Evolutionary conservation across 2,329 filamentous ascomycete genomes (phyloP).

Genomic region (Hymenoscyphus occultus): DNA sequence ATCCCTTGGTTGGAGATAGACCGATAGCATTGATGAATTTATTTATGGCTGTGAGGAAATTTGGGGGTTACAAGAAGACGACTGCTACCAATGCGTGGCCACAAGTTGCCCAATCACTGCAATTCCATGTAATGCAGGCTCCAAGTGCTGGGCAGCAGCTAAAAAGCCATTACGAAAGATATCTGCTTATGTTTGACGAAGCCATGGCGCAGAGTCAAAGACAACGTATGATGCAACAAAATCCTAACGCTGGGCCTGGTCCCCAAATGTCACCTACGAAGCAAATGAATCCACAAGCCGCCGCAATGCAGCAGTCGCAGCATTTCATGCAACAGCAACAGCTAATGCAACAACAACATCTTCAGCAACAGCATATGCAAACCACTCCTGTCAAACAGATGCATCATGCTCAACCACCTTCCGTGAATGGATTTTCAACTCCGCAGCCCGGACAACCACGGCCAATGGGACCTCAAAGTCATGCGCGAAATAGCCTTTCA

Average conservation of each 20-base stretch:
- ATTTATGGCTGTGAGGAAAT: constrained; percentile 73
- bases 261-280: constrained; percentile 42
- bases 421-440: constrained; percentile 50
- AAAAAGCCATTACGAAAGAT: constrained; percentile 70
- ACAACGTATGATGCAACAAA: constrained; percentile 38
- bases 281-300: constrained; percentile 41
- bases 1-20: constrained; percentile 70
- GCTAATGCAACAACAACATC: constrained; percentile 48
- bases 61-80: constrained; percentile 73
- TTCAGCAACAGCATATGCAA: constrained; percentile 42
- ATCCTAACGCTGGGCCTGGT: constrained; percentile 29
- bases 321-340: constrained; percentile 45
- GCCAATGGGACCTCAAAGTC: constrained; percentile 41
- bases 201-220: constrained; percentile 56
- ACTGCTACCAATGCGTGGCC: constrained; percentile 70
- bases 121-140: constrained; percentile 59
- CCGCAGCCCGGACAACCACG: constrained; percentile 39
- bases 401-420: constrained; percentile 44
- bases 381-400: constrained; percentile 48
- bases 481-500: constrained; percentile 52
- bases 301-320: constrained; percentile 51
- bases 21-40: constrained; percentile 72
- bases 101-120: constrained; percentile 63
- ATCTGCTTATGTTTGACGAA: constrained; percentile 74
- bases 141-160: constrained; percentile 68